Evolutionary conservation across 257 asterid genomes (phyloP).

Genomic region (Cruciata laevipes): DNA sequence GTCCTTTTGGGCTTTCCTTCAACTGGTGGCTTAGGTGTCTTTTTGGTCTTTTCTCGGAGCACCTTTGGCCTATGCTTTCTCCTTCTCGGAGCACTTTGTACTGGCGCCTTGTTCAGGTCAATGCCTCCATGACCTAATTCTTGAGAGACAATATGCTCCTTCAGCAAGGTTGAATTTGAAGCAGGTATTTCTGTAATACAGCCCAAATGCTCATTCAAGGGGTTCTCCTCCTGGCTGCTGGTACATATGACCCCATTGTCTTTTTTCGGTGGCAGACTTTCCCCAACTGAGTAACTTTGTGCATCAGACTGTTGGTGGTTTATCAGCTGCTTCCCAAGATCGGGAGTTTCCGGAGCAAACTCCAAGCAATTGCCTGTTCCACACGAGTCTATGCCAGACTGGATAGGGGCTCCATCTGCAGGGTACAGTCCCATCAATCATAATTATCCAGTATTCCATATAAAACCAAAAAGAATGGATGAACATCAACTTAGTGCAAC

Average conservation of each 20-base stretch:
- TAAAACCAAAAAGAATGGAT: not conserved
- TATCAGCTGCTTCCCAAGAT: constrained; percentile 34
- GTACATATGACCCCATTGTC: constrained; percentile 21
- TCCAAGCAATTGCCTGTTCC: constrained; percentile 27
- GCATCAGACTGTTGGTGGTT: constrained; percentile 30
- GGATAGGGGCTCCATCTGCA: constrained; percentile 39
- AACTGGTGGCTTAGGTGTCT: constrained; percentile 40
- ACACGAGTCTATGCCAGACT: constrained; percentile 34
- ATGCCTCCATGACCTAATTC: constrained; percentile 35
- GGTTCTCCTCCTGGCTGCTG: constrained; percentile 22
- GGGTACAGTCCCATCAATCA: constrained; percentile 13
- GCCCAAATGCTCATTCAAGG: constrained; percentile 22
- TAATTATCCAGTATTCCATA: not conserved
- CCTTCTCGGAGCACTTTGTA: constrained; percentile 55
- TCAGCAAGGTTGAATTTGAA: constrained; percentile 21
- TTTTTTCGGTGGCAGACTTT: constrained; percentile 29
- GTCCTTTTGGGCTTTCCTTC: constrained; percentile 2
- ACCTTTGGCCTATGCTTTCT: constrained; percentile 90
- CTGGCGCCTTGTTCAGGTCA: constrained; percentile 71
- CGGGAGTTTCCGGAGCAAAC: constrained; percentile 56
- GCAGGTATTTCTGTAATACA: constrained; percentile 25
- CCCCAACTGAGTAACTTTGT: constrained; percentile 23
- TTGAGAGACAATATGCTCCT: constrained; percentile 26
- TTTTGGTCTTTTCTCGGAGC: constrained; percentile 67
- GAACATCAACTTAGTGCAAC: not conserved